Evolutionary conservation across 2,329 filamentous ascomycete genomes (phyloP).

Genomic region (Calonectria pseudoreteaudii): DNA sequence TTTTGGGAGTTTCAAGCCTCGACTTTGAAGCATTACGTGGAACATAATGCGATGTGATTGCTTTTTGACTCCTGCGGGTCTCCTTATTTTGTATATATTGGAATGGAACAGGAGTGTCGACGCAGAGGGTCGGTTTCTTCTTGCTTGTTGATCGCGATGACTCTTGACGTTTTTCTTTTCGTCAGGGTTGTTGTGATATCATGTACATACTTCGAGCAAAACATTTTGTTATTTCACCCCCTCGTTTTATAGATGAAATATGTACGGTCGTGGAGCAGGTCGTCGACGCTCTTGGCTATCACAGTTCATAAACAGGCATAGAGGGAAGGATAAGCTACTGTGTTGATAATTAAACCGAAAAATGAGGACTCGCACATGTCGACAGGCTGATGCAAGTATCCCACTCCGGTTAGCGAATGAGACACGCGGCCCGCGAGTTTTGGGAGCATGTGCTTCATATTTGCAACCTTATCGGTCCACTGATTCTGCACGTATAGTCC

Average conservation of each 20-base stretch:
- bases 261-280: neutral
- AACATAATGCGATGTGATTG: neutral
- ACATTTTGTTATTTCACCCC: neutral
- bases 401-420: neutral
- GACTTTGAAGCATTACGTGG: neutral
- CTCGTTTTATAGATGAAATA: neutral
- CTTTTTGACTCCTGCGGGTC: neutral
- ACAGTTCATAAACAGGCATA: neutral
- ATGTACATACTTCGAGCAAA: neutral
- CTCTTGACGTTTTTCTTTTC: neutral
- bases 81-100: neutral
- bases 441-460: neutral
- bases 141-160: neutral
- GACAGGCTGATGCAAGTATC: neutral
- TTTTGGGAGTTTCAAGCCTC: neutral
- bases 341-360: neutral
- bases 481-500: neutral
- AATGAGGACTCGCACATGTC: neutral
- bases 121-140: neutral
- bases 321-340: neutral
- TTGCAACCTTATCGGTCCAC: neutral
- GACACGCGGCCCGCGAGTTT: neutral
- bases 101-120: neutral
- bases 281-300: neutral
- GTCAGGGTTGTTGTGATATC: neutral